A percentile compares a stretch with the other conserved stretches of the same genome.
phyloP scores from a whole-genome alignment of 768 basidiomycete genomes.

The Tulasnella sp. region DNA sequence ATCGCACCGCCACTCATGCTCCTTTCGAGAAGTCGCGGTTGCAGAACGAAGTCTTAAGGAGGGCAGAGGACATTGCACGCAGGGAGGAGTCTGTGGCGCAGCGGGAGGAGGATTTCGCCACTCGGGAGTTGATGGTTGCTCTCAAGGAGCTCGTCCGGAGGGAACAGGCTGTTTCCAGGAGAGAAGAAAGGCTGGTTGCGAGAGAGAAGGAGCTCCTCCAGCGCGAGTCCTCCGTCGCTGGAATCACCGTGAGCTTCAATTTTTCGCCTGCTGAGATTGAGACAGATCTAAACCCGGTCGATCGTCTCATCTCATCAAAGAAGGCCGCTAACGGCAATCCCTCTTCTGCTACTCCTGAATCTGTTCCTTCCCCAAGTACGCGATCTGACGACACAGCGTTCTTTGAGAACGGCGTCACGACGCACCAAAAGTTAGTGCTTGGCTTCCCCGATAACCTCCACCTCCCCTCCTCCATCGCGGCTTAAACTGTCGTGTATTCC shows the following conservation, averaged over 20 bases:
- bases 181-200: neutral
- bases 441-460: slow-evolving; percentile 8
- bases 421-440: slow-evolving; percentile 8
- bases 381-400: slow-evolving; percentile 9
- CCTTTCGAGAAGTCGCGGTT: slow-evolving; percentile 21
- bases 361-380: slow-evolving; percentile 1
- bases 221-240: slow-evolving; percentile 12
- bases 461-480: neutral
- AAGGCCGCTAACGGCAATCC: slow-evolving; percentile 1
- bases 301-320: slow-evolving; percentile 12
- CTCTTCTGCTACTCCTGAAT: neutral
- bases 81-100: slow-evolving; percentile 17
- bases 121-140: slow-evolving; percentile 21
- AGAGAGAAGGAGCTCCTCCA: slow-evolving; percentile 17
- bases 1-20: slow-evolving; percentile 1
- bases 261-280: slow-evolving; percentile 8
- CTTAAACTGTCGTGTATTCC: neutral
- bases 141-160: slow-evolving; percentile 16
- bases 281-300: slow-evolving; percentile 12
- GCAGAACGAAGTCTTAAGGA: slow-evolving; percentile 13
- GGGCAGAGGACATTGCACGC: neutral
- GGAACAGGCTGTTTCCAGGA: slow-evolving; percentile 13
- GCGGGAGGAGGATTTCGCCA: slow-evolving; percentile 21
- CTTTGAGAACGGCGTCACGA: neutral
- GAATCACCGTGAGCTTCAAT: neutral